Base-by-base conservation (phyloP, 768 basidiomycete genomes). In the Pleurotus platypus region DNA sequence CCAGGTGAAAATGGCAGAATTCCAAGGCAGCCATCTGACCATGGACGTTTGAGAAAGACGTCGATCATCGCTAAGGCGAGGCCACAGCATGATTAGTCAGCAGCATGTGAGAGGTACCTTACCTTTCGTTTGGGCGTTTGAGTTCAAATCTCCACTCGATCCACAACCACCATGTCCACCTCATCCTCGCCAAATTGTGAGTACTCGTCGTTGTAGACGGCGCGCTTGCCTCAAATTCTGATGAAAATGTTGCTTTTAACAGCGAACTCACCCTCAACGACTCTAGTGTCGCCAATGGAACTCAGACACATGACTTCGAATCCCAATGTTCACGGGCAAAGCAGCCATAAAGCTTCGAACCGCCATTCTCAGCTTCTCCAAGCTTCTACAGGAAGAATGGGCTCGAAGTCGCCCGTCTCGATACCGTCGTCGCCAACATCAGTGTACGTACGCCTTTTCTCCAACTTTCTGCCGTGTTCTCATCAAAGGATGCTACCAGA, bases 391-490 rank as follows among this genome's bases (percentile, higher is more conserved):
- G 66, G 68, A 50, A 74, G 80, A 43, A 64, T 85, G 22, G 87
- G 84, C 40, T 86, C 85, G 8, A 78, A 79, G 20, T 88, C 88
- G 0, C 87, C 89, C 1, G 76, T 74, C n/a, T 89, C 87, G 11
- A 90, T 90, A 57, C 88, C 89, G 0, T 90, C 87, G 13, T 89
- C 86, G 1, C 89, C 89, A 2, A 89, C 89, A 16, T 90, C 89
- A 35, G 82, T 90, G 86, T 89, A 76, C 58, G 86, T 72, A 45
- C 42, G 35, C 30, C 30, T 35, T 39, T 24, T 39, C 51, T 55
- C 42, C 49, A 38, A 27, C 30, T 26, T 51, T 40, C 49, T 27
- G 15, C 18, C 24, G 39, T 51, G 51, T 56, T 13, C 48, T 27
- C 43, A 38, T 58, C 66, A 12, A 61, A 61, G 37, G 27, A 45